Evolutionary conservation across 495 filamentous ascomycete genomes (phyloP), one percentile per base, ranked within the genome.

Genomic region (Platismatia glauca): DNA sequence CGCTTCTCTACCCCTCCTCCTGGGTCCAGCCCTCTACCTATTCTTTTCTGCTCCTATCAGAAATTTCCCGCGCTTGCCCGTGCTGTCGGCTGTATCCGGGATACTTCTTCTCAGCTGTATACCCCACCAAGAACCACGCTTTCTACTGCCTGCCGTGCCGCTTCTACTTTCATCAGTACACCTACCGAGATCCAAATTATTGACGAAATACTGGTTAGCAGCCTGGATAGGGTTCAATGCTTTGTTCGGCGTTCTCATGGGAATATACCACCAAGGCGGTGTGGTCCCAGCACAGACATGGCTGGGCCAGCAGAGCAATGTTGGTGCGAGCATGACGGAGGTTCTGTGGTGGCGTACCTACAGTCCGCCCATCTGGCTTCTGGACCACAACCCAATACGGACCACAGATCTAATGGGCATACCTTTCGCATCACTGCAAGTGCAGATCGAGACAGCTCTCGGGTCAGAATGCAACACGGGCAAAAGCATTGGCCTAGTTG

Each of bases 341-440:
- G 88, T 89, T 5, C 79, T 95, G 59, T 98, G 92, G 92, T 98
- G 94, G 94, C 96, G 95, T 69, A 97, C 95, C 0, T 98, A 98
- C 72, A 89, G 86, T 66, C 94, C 94, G 9, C 94, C 94, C 0
- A 85, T 88, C 27, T 97, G 94, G 91, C 79, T 98, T 22, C 78
- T 97, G 31, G 90, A 92, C 61, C 86, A 87, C 68, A 85, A 84
- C 62, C 75, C 83, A 18, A 74, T 93, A 53, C 75, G 73, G n/a
- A 96, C 91, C 0, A 74, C 74, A 16, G 90, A 96, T 69, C 75
- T 97, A 31, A 97, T 95, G 88, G 90, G 91, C 4, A 84, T 89
- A 68, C 74, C 82, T 7, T 84, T 85, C 7, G 70, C 77, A 7
- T 70, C 76, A 39, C 77, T 96, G 73, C 72, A 91, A 7, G 71